Evolutionary conservation across 2,329 filamentous ascomycete genomes (phyloP).

Genomic region (Penicillium sclerotiorum): DNA sequence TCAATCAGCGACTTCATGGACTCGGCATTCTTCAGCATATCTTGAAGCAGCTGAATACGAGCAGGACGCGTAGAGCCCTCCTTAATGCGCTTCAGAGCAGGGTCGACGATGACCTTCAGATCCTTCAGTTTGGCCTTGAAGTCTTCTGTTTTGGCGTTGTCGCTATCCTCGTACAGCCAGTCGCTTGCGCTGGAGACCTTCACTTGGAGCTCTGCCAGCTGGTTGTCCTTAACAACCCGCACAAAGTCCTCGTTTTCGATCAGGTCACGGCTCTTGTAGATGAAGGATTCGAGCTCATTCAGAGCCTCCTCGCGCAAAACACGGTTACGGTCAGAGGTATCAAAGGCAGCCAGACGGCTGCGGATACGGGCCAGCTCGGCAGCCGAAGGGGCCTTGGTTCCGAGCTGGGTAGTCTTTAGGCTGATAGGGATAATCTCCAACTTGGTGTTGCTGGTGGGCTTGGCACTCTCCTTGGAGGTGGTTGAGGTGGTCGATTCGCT

Average conservation of each 20-base stretch:
- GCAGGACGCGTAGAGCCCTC: conserved; percentile 73
- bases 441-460: conserved; percentile 47
- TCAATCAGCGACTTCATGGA: conserved; percentile 72
- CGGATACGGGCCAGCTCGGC: conserved; percentile 56
- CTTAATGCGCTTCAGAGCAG: conserved; percentile 72
- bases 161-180: conserved; percentile 88
- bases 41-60: conserved; percentile 67
- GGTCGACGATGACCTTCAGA: conserved; percentile 75
- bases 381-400: conserved; percentile 39
- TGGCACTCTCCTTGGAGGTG: conserved; percentile 47
- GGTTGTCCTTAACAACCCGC: conserved; percentile 67
- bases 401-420: conserved; percentile 52
- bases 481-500: conserved; percentile 55
- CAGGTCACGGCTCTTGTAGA: conserved; percentile 83
- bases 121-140: conserved; percentile 76
- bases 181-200: conserved; percentile 73
- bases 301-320: conserved; percentile 79
- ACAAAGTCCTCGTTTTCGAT: conserved; percentile 76
- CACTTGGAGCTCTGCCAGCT: conserved; percentile 68
- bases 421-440: conserved; percentile 56
- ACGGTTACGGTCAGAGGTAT: conserved; percentile 78
- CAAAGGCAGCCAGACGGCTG: conserved; percentile 79
- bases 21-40: conserved; percentile 70
- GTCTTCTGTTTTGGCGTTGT: conserved; percentile 71
- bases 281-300: conserved; percentile 91